Percentiles rank a stretch among this genome's conserved stretches.
phyloP scores from a whole-genome alignment of 768 basidiomycete genomes.

The Russula dissimulans region DNA sequence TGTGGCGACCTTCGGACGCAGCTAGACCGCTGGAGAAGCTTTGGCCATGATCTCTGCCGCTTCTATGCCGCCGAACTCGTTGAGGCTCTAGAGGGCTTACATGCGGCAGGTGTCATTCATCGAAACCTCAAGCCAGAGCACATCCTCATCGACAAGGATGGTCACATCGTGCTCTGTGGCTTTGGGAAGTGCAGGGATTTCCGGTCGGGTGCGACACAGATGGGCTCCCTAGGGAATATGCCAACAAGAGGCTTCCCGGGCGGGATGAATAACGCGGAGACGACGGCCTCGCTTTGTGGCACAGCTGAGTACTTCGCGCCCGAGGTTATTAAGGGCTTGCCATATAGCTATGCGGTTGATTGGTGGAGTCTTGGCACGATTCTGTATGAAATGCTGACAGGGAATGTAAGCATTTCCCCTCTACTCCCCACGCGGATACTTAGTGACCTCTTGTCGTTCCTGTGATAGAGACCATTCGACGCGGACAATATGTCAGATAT shows the following conservation, averaged over 20 bases:
- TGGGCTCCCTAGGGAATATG: conserved; percentile 39
- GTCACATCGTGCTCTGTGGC: conserved; percentile 95
- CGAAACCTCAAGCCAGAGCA: conserved; percentile 97
- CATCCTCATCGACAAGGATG: conserved; percentile 87
- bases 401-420: conserved; percentile 57
- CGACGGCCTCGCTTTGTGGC: conserved; percentile 84
- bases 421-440: not conserved
- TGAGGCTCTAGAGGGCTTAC: conserved; percentile 91
- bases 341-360: conserved; percentile 90
- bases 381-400: conserved; percentile 94
- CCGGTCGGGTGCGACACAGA: conserved; percentile 36
- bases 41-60: conserved; percentile 86
- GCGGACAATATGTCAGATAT: conserved; percentile 90
- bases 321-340: conserved; percentile 86
- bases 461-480: conserved; percentile 82
- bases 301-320: conserved; percentile 95
- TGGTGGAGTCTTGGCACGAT: conserved; percentile 99
- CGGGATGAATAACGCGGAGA: conserved; percentile 61
- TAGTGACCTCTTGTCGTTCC: conserved; percentile 13
- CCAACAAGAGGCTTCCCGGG: conserved; percentile 46
- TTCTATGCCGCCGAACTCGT: conserved; percentile 99
- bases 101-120: conserved; percentile 91
- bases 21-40: conserved; percentile 87
- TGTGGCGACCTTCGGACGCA: conserved; percentile 97
- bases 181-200: conserved; percentile 94